phyloP scores from a whole-genome alignment of 1,284 basidiomycete species.

The Boletus sp. region DNA sequence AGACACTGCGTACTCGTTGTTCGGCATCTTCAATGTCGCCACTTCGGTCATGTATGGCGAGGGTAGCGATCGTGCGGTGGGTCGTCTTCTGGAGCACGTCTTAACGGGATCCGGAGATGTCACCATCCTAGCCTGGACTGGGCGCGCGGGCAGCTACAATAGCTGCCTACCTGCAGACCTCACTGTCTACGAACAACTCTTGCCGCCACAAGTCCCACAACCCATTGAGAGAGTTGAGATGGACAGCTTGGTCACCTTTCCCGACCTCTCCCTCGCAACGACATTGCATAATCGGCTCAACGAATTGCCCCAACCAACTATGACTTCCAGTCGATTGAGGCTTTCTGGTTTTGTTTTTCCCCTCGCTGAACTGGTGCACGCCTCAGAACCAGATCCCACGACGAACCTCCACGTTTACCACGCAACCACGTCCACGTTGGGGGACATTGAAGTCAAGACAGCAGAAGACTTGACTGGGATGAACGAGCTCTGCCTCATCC shows the following conservation, averaged over 20 bases:
- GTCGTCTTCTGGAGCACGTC: slow-evolving; percentile 3
- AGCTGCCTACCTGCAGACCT: slow-evolving; percentile 3
- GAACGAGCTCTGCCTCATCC: not conserved
- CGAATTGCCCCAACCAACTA: not conserved
- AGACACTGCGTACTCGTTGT: not conserved
- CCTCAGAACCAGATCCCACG: not conserved
- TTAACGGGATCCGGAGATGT: slow-evolving; percentile 1
- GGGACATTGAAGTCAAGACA: slow-evolving; percentile 3
- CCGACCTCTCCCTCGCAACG: not conserved
- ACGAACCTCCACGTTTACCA: not conserved
- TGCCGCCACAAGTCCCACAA: not conserved
- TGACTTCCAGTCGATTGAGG: not conserved
- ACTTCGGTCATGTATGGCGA: not conserved
- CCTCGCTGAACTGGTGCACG: not conserved
- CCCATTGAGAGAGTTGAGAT: not conserved
- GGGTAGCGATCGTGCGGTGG: not conserved
- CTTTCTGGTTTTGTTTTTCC: slow-evolving; percentile 10
- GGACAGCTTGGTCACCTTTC: no score
- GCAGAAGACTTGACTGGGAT: not conserved
- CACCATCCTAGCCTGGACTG: slow-evolving; percentile 6
- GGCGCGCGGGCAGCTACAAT: not conserved
- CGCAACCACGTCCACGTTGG: not conserved
- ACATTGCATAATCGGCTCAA: not conserved
- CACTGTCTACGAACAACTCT: not conserved
- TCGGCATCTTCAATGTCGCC: not conserved